Conservation (phyloP, 225 moss, liverwort and hornwort genomes). For the Neckera pumila region DNA sequence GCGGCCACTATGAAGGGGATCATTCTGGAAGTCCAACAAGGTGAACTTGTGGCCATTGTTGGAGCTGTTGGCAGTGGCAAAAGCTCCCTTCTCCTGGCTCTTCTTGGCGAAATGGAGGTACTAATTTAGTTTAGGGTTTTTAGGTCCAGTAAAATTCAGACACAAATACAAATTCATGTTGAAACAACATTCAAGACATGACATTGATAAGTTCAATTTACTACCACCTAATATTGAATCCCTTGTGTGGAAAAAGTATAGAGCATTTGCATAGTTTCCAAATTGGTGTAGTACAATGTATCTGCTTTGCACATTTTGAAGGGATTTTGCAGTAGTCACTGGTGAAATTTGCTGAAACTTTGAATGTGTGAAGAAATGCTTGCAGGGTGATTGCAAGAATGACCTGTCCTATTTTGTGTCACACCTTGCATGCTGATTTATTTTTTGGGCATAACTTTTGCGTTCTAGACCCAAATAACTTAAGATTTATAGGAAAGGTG, state of each 20-base stretch:
- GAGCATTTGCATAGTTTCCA: no score
- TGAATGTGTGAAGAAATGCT: not conserved
- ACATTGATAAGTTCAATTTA: not conserved
- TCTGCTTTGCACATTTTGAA: not conserved
- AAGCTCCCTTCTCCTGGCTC: conserved; percentile 52
- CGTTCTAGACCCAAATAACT: no score
- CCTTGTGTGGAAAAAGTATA: not conserved
- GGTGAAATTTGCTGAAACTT: not conserved
- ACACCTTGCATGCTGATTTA: no score
- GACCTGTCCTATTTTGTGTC: no score
- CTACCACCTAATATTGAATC: not conserved
- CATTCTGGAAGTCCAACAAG: conserved; percentile 23
- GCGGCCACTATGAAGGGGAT: conserved; percentile 17
- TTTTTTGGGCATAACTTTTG: no score
- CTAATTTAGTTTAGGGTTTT: no score
- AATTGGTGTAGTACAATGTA: not conserved
- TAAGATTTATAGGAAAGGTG: no score
- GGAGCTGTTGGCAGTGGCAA: conserved; percentile 82
- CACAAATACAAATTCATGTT: not conserved
- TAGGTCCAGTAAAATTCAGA: not conserved
- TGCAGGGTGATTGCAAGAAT: no score
- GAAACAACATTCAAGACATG: not conserved
- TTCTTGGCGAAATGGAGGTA: conserved; percentile 88
- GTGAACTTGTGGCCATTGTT: conserved; percentile 57
- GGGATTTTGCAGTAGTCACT: not conserved